Conservation (phyloP, 148 eudicot species). For the Heliosperma pusillum region DNA sequence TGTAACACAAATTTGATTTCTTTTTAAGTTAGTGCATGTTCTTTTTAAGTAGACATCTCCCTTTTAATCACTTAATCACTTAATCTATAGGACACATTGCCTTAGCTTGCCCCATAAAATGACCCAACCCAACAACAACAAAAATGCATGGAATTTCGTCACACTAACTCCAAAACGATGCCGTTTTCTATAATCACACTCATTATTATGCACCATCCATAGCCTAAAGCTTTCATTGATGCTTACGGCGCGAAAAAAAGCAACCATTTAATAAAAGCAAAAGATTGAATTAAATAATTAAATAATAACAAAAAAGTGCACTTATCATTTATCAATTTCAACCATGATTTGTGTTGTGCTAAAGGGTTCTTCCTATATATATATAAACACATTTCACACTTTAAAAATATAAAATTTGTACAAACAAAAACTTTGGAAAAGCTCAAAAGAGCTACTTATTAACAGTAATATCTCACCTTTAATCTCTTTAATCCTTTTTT, state of each 20-base stretch:
- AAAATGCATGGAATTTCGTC: conserved; percentile 23
- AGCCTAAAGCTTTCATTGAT: conserved; percentile 13
- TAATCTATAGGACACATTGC: conserved; percentile 11
- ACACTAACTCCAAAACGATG: conserved; percentile 26
- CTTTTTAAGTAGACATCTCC: conserved; percentile 21
- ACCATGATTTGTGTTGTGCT: conserved; percentile 15
- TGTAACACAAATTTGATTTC: conserved; percentile 3
- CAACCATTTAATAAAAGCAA: neutral
- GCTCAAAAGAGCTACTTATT: conserved; percentile 11
- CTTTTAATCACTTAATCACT: conserved; percentile 17
- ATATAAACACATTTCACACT: conserved; percentile 1
- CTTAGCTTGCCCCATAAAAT: conserved; percentile 10
- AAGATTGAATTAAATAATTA: neutral
- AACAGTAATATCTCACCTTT: conserved; percentile 20
- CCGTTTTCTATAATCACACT: conserved; percentile 19
- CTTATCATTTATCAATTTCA: neutral
- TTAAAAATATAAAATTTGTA: neutral
- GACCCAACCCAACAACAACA: conserved; percentile 2
- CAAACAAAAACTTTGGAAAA: conserved; percentile 13
- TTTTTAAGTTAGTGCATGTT: conserved; percentile 9
- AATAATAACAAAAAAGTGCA: neutral
- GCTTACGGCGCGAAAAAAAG: conserved; percentile 28
- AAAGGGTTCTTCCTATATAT: conserved; percentile 5
- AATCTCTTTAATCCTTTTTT: neutral
- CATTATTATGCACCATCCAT: conserved; percentile 15